Evolutionary conservation across 495 filamentous ascomycete genomes (phyloP).

Genomic region (Aspergillus taichungensis): DNA sequence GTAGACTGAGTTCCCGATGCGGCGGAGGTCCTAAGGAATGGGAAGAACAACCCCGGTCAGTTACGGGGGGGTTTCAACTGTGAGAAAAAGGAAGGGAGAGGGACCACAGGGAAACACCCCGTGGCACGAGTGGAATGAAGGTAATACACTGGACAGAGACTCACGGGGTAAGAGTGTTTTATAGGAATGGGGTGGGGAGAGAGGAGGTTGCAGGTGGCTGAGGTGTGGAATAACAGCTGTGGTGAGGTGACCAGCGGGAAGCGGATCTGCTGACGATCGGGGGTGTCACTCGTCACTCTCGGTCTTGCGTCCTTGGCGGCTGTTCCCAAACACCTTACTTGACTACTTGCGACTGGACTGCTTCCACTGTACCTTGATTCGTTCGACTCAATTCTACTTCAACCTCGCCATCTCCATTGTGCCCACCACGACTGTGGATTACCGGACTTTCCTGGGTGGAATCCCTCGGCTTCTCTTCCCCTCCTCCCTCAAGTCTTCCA

Average conservation of each 20-base stretch:
- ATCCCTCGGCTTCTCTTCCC: background rate
- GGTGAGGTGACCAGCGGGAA: conserved; percentile 3
- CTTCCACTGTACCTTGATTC: too few relatives aligned
- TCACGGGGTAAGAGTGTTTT: too few relatives aligned
- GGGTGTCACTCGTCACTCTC: conserved; percentile 6
- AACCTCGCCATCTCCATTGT: background rate
- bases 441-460: background rate
- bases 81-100: too few relatives aligned
- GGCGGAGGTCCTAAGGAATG: conserved; percentile 4
- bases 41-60: too few relatives aligned
- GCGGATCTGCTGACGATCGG: conserved; percentile 12
- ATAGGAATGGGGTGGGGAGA: background rate
- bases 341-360: too few relatives aligned
- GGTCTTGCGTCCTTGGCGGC: background rate
- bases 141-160: too few relatives aligned
- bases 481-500: background rate
- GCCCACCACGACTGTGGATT: background rate
- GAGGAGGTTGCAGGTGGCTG: background rate
- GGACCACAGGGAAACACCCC: too few relatives aligned
- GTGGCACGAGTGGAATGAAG: too few relatives aligned
- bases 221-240: background rate
- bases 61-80: too few relatives aligned
- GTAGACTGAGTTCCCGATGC: conserved; percentile 10
- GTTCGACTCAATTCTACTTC: too few relatives aligned
- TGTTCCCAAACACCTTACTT: too few relatives aligned